Evolutionary conservation across 805 yeast genomes (phyloP), one percentile per base, ranked within the genome.

Genomic region (Ogataea populi-albae): DNA sequence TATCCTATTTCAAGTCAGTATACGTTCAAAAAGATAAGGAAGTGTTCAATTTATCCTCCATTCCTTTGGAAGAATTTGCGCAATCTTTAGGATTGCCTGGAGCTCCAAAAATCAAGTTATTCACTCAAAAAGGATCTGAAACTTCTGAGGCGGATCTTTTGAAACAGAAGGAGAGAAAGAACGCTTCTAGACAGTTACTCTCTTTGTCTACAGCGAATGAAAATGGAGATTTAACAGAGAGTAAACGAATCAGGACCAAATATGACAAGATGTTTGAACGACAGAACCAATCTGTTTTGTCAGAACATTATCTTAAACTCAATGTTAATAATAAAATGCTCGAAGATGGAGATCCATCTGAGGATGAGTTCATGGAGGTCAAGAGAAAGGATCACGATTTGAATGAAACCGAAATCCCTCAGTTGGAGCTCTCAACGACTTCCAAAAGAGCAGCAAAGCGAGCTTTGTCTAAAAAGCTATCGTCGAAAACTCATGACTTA

Each of bases 201-300:
- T 69, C 73, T 5, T 63, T 86, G 35, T 61, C 77, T 2, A 73
- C 75, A 45, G 54, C 75, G 1, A 71, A 73, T 45, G 84, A 77
- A 6, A 81, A 83, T 38, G 95, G 91, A 37, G 86, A 77, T 26
- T 44, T 65, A 14, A 59, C 59, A 9, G 65, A 53, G 3, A 68
- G 61, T 1, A 69, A 56, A 37, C 73, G 74, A 47, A 81, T 79
- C 2, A 76, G 88, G 53, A 93, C 97, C 11, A 91, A 85, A 59
- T 86, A 86, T 55, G 98, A 93, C 60, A 77, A 89, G 44, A 89
- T 93, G 95, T 93, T 93, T 63, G 95, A 87, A 59, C 77, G 99
- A 59, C 74, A 85, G 58, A 93, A 93, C 60, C 98, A 93, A 66
- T 83, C 84, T 35, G 94, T 93, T 14, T 68, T 93, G 34, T 82